A percentile compares a stretch with the other conserved stretches of the same genome.
Evolutionary conservation across 345 rosid genomes (phyloP).

Genomic region (Eucalyptus virginea): DNA sequence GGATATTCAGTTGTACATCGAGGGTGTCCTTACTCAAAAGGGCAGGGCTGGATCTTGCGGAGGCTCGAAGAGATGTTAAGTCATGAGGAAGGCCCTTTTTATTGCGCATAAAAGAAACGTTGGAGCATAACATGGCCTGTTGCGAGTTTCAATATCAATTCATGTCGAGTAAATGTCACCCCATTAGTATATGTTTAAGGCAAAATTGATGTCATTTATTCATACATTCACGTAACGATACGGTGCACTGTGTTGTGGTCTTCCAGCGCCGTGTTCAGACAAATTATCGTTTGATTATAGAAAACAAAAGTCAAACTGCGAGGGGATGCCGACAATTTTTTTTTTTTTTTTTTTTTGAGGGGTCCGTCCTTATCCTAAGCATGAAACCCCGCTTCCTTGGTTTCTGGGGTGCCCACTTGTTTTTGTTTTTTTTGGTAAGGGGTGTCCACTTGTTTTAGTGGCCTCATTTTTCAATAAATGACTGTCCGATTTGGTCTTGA

Average conservation of each 20-base stretch:
- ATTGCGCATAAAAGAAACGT: neutral
- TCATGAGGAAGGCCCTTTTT: neutral
- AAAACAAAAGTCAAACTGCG: neutral
- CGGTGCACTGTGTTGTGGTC: neutral
- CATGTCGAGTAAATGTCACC: neutral
- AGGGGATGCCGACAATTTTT: neutral
- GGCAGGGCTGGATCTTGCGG: neutral
- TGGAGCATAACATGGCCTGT: neutral
- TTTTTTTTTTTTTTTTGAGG: neutral
- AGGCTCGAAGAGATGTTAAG: neutral
- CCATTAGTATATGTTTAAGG: neutral
- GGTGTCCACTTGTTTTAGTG: neutral
- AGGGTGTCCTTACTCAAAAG: neutral
- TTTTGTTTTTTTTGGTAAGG: neutral
- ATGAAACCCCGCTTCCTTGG: neutral
- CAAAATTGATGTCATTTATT: neutral
- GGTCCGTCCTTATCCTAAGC: neutral
- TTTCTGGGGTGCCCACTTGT: neutral
- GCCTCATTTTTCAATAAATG: neutral
- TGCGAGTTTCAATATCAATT: neutral
- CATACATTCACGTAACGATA: neutral
- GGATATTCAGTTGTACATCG: neutral
- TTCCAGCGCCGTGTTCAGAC: neutral
- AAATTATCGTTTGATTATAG: neutral
- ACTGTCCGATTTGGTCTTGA: neutral